Evolutionary conservation across 331 rosid genomes (phyloP).

Genomic region (Quercus phellos): DNA sequence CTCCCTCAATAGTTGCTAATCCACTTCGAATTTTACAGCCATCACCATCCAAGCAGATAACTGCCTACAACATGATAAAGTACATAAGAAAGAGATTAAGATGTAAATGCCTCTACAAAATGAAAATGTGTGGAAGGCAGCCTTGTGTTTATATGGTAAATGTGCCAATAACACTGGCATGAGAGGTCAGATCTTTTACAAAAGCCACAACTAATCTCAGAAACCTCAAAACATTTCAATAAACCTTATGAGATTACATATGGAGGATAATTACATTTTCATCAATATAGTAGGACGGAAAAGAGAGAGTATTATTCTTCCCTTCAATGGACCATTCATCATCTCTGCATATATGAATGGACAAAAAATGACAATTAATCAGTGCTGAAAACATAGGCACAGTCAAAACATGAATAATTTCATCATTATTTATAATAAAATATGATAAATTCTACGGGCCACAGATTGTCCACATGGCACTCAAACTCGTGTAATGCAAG

Average conservation of each 20-base stretch:
- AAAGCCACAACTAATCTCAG: conserved; percentile 20
- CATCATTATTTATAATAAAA: neutral
- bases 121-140: neutral
- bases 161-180: neutral
- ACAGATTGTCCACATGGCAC: neutral
- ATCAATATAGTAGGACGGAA: conserved; percentile 96
- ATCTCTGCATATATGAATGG: conserved; percentile 59
- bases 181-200: neutral
- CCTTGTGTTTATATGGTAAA: neutral
- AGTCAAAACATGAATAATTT: conserved; percentile 3
- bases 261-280: conserved; percentile 73
- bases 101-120: conserved; percentile 11
- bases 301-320: conserved; percentile 64
- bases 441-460: neutral
- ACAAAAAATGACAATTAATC: conserved; percentile 22
- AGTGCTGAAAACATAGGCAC: conserved; percentile 2
- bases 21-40: conserved; percentile 85
- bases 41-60: conserved; percentile 90
- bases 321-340: conserved; percentile 92
- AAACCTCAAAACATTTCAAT: conserved; percentile 8
- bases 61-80: conserved; percentile 69
- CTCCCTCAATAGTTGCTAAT: conserved; percentile 46
- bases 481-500: neutral
- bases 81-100: conserved; percentile 30
- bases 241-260: conserved; percentile 14